Conservation (phyloP, 768 basidiomycete species). For the Rhodotorula diobovata region DNA sequence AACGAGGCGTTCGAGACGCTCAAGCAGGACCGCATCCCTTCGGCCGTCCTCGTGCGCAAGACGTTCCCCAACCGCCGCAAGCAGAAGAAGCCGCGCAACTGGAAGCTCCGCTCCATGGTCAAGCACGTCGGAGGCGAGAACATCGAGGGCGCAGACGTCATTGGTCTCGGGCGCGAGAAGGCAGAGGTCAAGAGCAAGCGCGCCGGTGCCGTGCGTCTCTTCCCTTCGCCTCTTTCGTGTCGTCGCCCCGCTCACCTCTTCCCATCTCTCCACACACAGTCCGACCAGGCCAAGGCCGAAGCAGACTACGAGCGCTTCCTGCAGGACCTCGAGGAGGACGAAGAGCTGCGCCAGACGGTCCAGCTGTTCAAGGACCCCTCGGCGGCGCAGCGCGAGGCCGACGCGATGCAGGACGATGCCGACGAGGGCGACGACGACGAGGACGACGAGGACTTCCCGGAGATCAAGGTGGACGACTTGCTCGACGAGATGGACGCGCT, state of each 20-base stretch:
- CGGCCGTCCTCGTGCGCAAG: slow-evolving; percentile 90
- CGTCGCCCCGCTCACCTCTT: background rate
- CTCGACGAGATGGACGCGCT: slow-evolving; percentile 26
- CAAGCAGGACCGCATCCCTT: slow-evolving; percentile 63
- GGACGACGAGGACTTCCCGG: slow-evolving; percentile 36
- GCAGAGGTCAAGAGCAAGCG: slow-evolving; percentile 16
- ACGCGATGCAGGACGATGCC: slow-evolving; percentile 24
- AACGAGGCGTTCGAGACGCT: slow-evolving; percentile 63
- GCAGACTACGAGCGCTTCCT: slow-evolving; percentile 96
- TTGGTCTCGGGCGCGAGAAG: slow-evolving; percentile 47
- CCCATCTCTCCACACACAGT: background rate
- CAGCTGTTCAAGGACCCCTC: slow-evolving; percentile 71
- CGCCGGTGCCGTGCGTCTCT: slow-evolving; percentile 7
- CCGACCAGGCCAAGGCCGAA: slow-evolving; percentile 66
- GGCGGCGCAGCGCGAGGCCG: background rate
- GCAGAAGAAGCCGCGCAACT: slow-evolving; percentile 75
- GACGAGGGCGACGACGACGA: slow-evolving; percentile 7
- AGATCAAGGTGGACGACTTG: slow-evolving; percentile 35
- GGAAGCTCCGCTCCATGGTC: slow-evolving; percentile 79
- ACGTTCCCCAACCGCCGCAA: slow-evolving; percentile 88
- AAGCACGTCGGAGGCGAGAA: slow-evolving; percentile 58
- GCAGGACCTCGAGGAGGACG: slow-evolving; percentile 88
- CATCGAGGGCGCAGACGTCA: slow-evolving; percentile 63
- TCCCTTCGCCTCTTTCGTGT: background rate
- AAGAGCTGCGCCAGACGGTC: slow-evolving; percentile 76